phyloP scores from a whole-genome alignment of 129 eudicot species.

The Deinandra increscens region DNA sequence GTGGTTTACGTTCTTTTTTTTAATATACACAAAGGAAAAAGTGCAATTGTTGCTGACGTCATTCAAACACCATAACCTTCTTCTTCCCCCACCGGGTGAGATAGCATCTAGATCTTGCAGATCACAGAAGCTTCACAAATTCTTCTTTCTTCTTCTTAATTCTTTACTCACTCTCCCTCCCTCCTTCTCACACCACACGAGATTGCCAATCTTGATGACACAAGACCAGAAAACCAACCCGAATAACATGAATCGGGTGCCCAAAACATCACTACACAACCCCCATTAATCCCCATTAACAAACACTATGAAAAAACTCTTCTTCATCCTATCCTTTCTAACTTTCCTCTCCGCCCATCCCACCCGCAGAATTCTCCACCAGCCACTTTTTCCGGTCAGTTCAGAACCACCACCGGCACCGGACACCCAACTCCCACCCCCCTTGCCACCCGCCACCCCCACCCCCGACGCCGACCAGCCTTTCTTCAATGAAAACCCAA shows the following conservation, averaged over 20 bases:
- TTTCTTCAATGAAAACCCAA: constrained; percentile 81
- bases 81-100: constrained; percentile 26
- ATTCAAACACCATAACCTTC: constrained; percentile 33
- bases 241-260: constrained; percentile 58
- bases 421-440: constrained; percentile 42
- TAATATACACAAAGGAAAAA: constrained; percentile 28
- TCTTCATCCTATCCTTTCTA: constrained; percentile 36
- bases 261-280: constrained; percentile 33
- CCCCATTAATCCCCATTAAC: constrained; percentile 36
- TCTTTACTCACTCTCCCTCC: constrained; percentile 27
- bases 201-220: constrained; percentile 19
- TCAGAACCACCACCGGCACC: constrained; percentile 71
- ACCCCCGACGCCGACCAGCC: constrained; percentile 78
- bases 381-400: constrained; percentile 73
- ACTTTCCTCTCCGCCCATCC: constrained; percentile 37
- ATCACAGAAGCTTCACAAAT: constrained; percentile 64
- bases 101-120: constrained; percentile 86
- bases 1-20: too few species aligned
- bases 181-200: constrained; percentile 24
- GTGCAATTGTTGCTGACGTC: constrained; percentile 55
- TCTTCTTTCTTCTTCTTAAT: constrained; percentile 20
- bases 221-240: constrained; percentile 25
- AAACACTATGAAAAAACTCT: constrained; percentile 38
- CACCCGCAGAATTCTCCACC: constrained; percentile 85
- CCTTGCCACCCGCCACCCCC: constrained; percentile 27